Percentiles rank a stretch among this genome's conserved stretches.
Conservation (phyloP, 495 filamentous ascomycete species). For the Daldinia decipiens region DNA sequence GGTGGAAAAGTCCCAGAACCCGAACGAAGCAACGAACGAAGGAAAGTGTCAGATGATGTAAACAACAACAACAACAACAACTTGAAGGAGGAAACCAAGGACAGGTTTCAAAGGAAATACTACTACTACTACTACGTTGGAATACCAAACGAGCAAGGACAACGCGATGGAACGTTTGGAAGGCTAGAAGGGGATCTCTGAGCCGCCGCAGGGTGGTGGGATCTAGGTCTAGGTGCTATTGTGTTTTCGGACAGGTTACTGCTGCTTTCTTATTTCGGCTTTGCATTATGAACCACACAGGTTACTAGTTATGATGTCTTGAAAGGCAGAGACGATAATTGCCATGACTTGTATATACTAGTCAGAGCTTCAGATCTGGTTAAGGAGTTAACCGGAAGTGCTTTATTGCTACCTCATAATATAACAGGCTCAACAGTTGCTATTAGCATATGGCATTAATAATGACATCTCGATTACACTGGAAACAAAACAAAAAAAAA, state of each 20-base stretch:
- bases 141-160: slow-evolving; percentile 6
- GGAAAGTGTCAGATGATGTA: slow-evolving; percentile 90
- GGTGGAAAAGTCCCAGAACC: slow-evolving; percentile 95
- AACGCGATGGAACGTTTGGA: slow-evolving; percentile 16
- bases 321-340: slow-evolving; percentile 5
- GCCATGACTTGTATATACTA: slow-evolving; percentile 35
- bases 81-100: neutral
- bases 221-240: neutral
- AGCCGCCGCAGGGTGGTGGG: slow-evolving; percentile 24
- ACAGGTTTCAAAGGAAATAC: neutral
- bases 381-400: slow-evolving; percentile 29
- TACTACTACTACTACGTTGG: slow-evolving; percentile 20
- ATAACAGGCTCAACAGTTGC: neutral
- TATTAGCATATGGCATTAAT: neutral
- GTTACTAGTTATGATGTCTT: neutral
- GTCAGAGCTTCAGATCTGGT: slow-evolving; percentile 13
- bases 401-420: slow-evolving; percentile 4
- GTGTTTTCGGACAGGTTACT: slow-evolving; percentile 15
- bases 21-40: slow-evolving; percentile 78
- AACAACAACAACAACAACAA: slow-evolving; percentile 33
- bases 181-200: slow-evolving; percentile 5
- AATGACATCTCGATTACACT: neutral
- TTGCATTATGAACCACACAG: slow-evolving; percentile 11
- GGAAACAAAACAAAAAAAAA: no score
- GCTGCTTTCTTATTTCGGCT: neutral